These are phyloP conservation scores for Drosera capensis DNA, from an alignment of 148 eudicot species.

Conservation along the genomic window DNA sequence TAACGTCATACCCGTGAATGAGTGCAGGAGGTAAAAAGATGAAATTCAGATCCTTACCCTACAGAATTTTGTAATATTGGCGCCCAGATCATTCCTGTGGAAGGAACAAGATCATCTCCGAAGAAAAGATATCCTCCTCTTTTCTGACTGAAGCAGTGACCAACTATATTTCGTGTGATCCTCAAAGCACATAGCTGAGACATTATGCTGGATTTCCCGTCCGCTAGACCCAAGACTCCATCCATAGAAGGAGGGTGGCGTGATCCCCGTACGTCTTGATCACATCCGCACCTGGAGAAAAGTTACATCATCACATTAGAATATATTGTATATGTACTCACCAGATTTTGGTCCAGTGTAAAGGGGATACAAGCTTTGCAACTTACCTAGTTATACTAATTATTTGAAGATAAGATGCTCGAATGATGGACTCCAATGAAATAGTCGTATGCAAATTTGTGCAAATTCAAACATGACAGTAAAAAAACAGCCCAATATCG, in stretches of 20 bases:
- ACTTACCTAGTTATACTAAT: too few species aligned
- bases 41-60: constrained; percentile 26
- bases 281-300: constrained; percentile 87
- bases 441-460: too few species aligned
- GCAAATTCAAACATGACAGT: constrained; percentile 8
- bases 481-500: background rate
- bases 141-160: constrained; percentile 68
- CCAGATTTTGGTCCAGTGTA: too few species aligned
- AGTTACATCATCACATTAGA: too few species aligned
- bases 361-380: too few species aligned
- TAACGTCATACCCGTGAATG: background rate
- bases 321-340: too few species aligned
- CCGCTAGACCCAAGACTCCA: constrained; percentile 76
- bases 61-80: constrained; percentile 29
- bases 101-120: constrained; percentile 59
- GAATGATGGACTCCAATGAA: too few species aligned
- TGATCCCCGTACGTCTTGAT: constrained; percentile 50
- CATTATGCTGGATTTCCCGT: constrained; percentile 51
- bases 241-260: constrained; percentile 53
- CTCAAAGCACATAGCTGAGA: constrained; percentile 42
- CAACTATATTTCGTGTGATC: constrained; percentile 46
- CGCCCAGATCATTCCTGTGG: constrained; percentile 49
- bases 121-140: constrained; percentile 81
- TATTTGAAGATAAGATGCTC: too few species aligned
- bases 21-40: background rate